These are phyloP conservation scores for Verticillium dahliae DNA, from an alignment of 2,329 filamentous ascomycete genomes.

Conservation along the genomic window DNA sequence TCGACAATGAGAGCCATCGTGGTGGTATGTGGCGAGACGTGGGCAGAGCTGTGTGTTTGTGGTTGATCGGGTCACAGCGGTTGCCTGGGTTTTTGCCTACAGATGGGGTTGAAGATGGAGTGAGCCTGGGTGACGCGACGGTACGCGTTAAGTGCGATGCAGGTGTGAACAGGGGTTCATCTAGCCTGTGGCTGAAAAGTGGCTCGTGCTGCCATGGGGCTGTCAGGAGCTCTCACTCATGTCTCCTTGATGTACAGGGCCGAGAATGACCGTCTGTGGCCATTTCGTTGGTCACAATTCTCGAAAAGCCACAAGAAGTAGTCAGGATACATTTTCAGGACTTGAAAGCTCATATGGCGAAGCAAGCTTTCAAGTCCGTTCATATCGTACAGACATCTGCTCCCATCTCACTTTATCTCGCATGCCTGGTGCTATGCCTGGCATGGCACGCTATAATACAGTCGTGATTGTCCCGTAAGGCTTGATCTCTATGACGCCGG, in stretches of 20 bases:
- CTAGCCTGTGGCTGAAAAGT: neutral
- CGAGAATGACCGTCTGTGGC: neutral
- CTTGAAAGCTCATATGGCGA: neutral
- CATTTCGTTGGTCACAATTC: neutral
- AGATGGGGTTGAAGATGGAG: neutral
- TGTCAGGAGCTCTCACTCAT: neutral
- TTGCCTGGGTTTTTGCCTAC: slow-evolving; percentile 1
- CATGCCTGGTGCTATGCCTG: neutral
- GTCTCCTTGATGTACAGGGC: neutral
- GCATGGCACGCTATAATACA: neutral
- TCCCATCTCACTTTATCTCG: neutral
- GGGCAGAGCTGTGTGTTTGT: neutral
- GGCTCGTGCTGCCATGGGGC: slow-evolving; percentile 9
- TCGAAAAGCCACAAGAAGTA: neutral
- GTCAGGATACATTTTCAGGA: neutral
- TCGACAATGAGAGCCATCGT: slow-evolving; percentile 65
- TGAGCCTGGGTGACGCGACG: slow-evolving; percentile 1
- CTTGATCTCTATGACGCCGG: slow-evolving; percentile 3
- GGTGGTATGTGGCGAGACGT: slow-evolving; percentile 5
- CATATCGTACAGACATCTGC: neutral
- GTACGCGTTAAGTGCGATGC: slow-evolving; percentile 3
- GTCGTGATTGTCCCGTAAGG: neutral
- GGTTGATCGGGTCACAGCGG: neutral
- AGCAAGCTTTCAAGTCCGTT: neutral
- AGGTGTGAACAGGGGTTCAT: slow-evolving; percentile 3